A percentile compares a stretch with the other conserved stretches of the same genome.
These are phyloP conservation scores for Oryza glumipatula DNA, from an alignment of 176 grass and related monocot species.

Conservation along the genomic window DNA sequence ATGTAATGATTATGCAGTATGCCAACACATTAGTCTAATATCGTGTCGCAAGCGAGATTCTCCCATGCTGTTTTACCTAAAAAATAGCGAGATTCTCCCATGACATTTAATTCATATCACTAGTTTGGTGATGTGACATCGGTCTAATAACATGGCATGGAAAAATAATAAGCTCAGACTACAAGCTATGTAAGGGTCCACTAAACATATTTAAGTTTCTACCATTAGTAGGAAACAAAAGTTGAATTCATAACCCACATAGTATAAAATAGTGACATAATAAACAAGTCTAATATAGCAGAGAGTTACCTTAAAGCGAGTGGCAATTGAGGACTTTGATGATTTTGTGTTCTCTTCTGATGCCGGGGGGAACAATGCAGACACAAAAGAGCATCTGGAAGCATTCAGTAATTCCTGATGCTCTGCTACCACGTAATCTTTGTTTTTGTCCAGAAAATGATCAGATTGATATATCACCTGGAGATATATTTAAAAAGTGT, in stretches of 20 bases:
- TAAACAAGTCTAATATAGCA: slow-evolving; percentile 24
- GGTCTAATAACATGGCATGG: not conserved
- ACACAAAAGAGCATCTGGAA: slow-evolving; percentile 84
- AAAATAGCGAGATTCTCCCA: not conserved
- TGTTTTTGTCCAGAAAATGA: slow-evolving; percentile 95
- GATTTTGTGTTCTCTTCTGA: slow-evolving; percentile 93
- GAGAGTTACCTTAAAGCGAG: slow-evolving; percentile 81
- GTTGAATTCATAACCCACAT: not conserved
- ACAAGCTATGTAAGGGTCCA: slow-evolving; percentile 15
- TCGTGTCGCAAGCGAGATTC: slow-evolving; percentile 11
- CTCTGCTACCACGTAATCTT: slow-evolving; percentile 95
- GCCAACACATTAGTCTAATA: slow-evolving; percentile 17
- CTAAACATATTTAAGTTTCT: slow-evolving; percentile 10
- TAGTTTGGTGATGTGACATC: not conserved
- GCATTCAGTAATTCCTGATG: slow-evolving; percentile 91
- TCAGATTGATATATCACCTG: slow-evolving; percentile 89
- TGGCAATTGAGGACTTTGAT: slow-evolving; percentile 88
- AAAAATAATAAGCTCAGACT: not conserved
- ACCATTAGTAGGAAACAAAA: not conserved
- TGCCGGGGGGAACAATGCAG: slow-evolving; percentile 69
- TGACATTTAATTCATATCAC: not conserved
- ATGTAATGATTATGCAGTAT: slow-evolving; percentile 2
- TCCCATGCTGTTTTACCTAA: slow-evolving; percentile 20
- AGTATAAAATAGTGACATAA: slow-evolving; percentile 35
- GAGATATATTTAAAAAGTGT: slow-evolving; percentile 23